Conservation (phyloP, 2,329 filamentous ascomycete genomes). For the Trichoderma harzianum region DNA sequence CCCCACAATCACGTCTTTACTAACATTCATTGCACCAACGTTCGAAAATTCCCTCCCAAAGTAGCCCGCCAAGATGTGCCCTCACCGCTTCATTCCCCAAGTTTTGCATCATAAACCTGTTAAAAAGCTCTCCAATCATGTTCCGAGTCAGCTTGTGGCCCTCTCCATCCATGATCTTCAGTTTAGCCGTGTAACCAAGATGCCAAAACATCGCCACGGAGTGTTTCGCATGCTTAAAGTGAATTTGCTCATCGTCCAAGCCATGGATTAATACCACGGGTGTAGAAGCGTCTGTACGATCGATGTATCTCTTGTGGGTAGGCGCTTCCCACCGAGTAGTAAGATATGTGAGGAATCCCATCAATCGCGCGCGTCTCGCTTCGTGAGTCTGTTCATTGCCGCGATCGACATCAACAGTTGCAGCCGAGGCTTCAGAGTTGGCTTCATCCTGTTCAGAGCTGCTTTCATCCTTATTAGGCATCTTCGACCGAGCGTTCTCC, state of each 20-base stretch:
- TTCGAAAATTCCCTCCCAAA: neutral
- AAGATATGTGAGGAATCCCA: neutral
- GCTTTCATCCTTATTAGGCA: neutral
- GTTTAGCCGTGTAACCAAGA: neutral
- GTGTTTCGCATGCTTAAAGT: neutral
- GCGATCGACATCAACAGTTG: neutral
- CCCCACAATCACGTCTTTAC: neutral
- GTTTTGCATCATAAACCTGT: neutral
- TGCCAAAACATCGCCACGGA: neutral
- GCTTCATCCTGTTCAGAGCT: neutral
- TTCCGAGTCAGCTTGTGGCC: neutral
- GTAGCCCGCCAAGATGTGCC: neutral
- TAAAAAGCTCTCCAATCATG: neutral
- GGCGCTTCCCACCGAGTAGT: neutral
- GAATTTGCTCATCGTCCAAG: neutral
- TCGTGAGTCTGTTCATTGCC: neutral
- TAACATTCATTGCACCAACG: too few species aligned
- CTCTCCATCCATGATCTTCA: neutral
- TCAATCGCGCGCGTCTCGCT: neutral
- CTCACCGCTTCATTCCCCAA: neutral
- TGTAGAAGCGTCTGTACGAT: neutral
- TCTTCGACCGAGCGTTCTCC: neutral
- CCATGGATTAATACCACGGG: neutral
- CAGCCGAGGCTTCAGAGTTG: neutral
- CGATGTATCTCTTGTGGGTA: too few species aligned